Base-by-base conservation (phyloP, 805 yeast species). In the Sugiyamaella smithiae region DNA sequence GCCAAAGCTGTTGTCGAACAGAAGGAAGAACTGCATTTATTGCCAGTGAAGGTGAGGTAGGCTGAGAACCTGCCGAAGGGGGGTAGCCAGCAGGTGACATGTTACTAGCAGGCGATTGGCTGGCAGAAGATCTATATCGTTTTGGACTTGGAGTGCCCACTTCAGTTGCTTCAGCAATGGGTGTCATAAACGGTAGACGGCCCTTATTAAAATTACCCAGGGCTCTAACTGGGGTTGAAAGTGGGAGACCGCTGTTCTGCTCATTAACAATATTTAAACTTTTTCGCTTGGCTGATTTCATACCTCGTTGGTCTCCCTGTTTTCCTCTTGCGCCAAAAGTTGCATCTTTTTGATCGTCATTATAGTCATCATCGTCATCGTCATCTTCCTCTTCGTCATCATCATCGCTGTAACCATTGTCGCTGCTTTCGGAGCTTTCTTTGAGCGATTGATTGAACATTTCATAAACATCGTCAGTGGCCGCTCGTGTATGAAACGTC, bases 401-500 rank as follows among this genome's bases (percentile, higher is more conserved):
- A 29, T 58, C 57, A 16, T 52, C 61, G 11, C 55, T 55, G 17
- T 54, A 56, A 12, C 52, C 57, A 41, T 47, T 46, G 14, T 46
- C 45, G 29, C 38, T 40, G 37, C 43, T 49, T 2, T 32, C 53
- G 9, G 38, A 35, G 12, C 16, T 20, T 5, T 14, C 22, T 2
- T 57, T 55, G n/a, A 59, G 35, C 4, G 63, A 60, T 50, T 58
- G 59, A 32, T 55, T 86, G 62, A 88, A 85, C 88, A 88, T 85
- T 12, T 78, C 75, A 53, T 77, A 70, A 0, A 88, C 82, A 56
- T 88, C 96, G 47, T 80, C 77, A 49, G 81, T 76, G 1, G 96
- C 91, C 58, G 81, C 80, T 44, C 81, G 80, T 0, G 96, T 84
- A 61, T 76, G 84, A 60, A 83, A 68, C 0, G 97, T 89, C 54